These are phyloP conservation scores for Syzygium grande DNA, from an alignment of 345 rosid genomes.

Conservation along the genomic window DNA sequence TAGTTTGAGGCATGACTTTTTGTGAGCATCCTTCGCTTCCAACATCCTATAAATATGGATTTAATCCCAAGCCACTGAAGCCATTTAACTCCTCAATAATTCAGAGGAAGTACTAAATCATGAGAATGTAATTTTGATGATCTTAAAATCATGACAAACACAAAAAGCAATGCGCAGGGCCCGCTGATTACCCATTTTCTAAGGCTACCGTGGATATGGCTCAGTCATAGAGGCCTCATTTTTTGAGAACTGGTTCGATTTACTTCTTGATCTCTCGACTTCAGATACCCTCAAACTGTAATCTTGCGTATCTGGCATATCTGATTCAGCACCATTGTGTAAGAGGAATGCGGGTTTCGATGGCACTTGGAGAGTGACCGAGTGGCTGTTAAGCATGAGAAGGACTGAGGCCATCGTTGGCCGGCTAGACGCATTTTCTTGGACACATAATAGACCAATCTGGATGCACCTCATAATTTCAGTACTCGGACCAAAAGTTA, in stretches of 20 bases:
- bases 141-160: neutral
- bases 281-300: neutral
- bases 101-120: neutral
- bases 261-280: neutral
- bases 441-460: slow-evolving; percentile 50
- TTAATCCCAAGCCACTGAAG: slow-evolving; percentile 2
- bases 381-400: slow-evolving; percentile 39
- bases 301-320: neutral
- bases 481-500: slow-evolving; percentile 11
- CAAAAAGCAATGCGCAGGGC: neutral
- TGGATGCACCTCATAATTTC: slow-evolving; percentile 49
- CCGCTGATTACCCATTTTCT: neutral
- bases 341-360: slow-evolving; percentile 25
- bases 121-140: neutral
- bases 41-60: neutral
- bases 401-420: slow-evolving; percentile 40
- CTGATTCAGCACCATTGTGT: neutral
- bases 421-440: slow-evolving; percentile 27
- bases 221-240: neutral
- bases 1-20: neutral
- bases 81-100: neutral
- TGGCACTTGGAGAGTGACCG: slow-evolving; percentile 31
- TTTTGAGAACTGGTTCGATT: neutral
- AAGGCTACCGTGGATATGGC: neutral
- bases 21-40: neutral